Percentiles rank a stretch among this genome's conserved stretches.
Evolutionary conservation across 345 rosid genomes (phyloP).

Genomic region (Limnanthes douglasii): DNA sequence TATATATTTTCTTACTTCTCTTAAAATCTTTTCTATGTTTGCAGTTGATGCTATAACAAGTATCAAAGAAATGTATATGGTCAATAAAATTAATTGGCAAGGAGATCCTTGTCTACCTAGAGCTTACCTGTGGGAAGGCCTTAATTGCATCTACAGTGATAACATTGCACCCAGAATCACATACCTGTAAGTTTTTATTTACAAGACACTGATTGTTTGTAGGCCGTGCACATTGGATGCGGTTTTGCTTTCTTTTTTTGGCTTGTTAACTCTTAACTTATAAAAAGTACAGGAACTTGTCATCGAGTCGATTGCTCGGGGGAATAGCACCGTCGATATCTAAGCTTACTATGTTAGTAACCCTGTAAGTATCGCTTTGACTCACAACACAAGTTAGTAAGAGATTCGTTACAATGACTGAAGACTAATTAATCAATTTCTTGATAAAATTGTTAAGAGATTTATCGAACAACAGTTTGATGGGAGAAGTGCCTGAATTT

Average conservation of each 20-base stretch:
- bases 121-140: constrained; percentile 12
- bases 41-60: constrained; percentile 17
- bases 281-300: constrained; percentile 24
- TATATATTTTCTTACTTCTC: neutral
- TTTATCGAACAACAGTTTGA: constrained; percentile 30
- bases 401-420: neutral
- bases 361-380: constrained; percentile 16
- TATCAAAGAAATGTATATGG: constrained; percentile 15
- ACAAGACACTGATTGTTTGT: neutral
- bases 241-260: neutral
- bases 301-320: constrained; percentile 25
- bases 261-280: neutral
- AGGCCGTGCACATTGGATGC: neutral
- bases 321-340: constrained; percentile 14
- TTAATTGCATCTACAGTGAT: constrained; percentile 10
- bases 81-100: constrained; percentile 13
- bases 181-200: constrained; percentile 5
- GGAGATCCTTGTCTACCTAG: constrained; percentile 21
- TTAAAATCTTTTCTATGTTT: neutral
- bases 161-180: constrained; percentile 8
- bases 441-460: constrained; percentile 22
- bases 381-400: neutral
- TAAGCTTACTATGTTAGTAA: constrained; percentile 13
- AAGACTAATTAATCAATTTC: neutral
- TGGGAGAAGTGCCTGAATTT: constrained; percentile 27